These are phyloP conservation scores for Mortierella sp. DNA, from an alignment of 371 early-diverging fungal genomes.

Conservation along the genomic window DNA sequence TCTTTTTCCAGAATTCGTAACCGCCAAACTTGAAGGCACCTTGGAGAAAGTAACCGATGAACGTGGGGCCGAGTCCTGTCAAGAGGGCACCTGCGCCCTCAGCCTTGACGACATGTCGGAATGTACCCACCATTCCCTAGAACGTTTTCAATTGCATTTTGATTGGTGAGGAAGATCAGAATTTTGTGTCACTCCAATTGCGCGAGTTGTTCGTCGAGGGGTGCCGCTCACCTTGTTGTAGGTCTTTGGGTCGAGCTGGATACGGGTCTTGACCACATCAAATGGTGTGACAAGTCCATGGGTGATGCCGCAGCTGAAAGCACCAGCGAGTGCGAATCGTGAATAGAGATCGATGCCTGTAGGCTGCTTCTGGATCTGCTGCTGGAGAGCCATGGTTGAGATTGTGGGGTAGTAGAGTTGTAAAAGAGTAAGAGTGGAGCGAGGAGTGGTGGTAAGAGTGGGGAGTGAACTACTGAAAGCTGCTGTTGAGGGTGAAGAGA, in stretches of 20 bases:
- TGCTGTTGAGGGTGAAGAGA: too few relatives aligned
- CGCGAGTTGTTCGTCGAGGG: too few relatives aligned
- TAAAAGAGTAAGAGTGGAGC: too few relatives aligned
- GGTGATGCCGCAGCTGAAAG: constrained; percentile 73
- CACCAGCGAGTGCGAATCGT: constrained; percentile 79
- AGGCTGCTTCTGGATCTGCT: constrained; percentile 26
- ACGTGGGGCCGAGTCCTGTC: constrained; percentile 89
- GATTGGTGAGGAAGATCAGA: background rate
- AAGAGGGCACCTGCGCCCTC: constrained; percentile 88
- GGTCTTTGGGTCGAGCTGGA: constrained; percentile 75
- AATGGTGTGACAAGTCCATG: constrained; percentile 67
- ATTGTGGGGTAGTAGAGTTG: too few relatives aligned
- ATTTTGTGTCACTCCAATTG: too few relatives aligned
- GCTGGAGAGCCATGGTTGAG: too few relatives aligned
- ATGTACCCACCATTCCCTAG: constrained; percentile 75
- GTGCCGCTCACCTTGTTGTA: constrained; percentile 66
- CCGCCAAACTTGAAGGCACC: constrained; percentile 88
- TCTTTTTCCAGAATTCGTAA: constrained; percentile 91
- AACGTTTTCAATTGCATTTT: background rate
- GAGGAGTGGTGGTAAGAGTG: too few relatives aligned
- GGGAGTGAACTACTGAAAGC: too few relatives aligned
- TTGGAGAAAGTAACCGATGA: constrained; percentile 88
- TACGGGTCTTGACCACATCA: constrained; percentile 80
- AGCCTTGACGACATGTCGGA: constrained; percentile 78
- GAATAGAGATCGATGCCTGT: constrained; percentile 72